A percentile compares a stretch with the other conserved stretches of the same genome.
Evolutionary conservation across 495 filamentous ascomycete genomes (phyloP).

Genomic region (Penicillium bialowiezense): DNA sequence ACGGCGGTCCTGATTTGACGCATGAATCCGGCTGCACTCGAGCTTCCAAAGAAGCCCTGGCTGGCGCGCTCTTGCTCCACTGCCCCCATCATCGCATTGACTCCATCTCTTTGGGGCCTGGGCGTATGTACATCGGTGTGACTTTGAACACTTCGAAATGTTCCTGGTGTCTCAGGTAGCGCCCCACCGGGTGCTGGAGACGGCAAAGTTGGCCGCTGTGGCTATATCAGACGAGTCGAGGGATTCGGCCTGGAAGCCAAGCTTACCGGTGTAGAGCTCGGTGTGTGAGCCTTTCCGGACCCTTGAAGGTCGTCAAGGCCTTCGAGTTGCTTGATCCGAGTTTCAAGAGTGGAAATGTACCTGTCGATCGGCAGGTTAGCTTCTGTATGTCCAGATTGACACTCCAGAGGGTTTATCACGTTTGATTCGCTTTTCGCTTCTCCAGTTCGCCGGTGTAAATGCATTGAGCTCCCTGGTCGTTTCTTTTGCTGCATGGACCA

Average conservation of each 20-base stretch:
- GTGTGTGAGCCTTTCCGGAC: constrained; percentile 7
- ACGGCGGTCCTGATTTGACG: constrained; percentile 37
- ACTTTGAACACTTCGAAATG: neutral
- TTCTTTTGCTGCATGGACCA: constrained; percentile 32
- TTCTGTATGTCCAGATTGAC: neutral
- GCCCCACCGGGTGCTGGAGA: neutral
- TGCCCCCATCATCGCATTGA: constrained; percentile 41
- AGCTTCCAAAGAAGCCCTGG: constrained; percentile 38
- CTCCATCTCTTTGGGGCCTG: constrained; percentile 15
- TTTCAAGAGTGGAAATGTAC: constrained; percentile 28
- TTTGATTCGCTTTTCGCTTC: constrained; percentile 29
- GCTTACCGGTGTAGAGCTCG: constrained; percentile 14
- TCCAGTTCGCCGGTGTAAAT: constrained; percentile 33
- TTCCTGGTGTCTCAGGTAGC: neutral
- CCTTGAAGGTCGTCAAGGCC: constrained; percentile 8
- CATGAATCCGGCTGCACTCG: constrained; percentile 38
- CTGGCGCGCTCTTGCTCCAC: constrained; percentile 33
- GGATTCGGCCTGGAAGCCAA: neutral
- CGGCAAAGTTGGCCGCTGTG: neutral
- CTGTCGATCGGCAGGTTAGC: constrained; percentile 5
- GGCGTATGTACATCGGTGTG: neutral
- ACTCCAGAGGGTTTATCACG: constrained; percentile 5
- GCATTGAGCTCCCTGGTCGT: constrained; percentile 20
- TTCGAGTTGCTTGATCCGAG: constrained; percentile 30
- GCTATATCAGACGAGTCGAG: neutral